phyloP scores from a whole-genome alignment of 331 rosid genomes.

The Acacia concinna region DNA sequence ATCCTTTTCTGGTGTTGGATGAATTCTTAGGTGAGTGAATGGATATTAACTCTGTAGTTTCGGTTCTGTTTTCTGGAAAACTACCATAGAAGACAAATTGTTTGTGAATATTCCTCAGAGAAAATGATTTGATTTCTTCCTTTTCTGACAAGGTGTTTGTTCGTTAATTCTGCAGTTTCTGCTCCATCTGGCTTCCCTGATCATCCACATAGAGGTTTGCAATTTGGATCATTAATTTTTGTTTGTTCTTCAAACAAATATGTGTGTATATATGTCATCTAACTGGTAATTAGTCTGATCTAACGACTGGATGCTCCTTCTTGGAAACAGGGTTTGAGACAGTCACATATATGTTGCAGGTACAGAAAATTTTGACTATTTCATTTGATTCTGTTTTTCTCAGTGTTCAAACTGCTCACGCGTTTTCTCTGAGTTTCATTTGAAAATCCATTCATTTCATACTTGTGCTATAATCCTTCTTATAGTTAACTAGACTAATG shows the following conservation, averaged over 20 bases:
- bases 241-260: background rate
- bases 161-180: slow-evolving; percentile 53
- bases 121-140: background rate
- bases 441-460: background rate
- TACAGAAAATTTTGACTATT: slow-evolving; percentile 18
- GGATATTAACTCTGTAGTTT: slow-evolving; percentile 6
- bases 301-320: slow-evolving; percentile 10
- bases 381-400: background rate
- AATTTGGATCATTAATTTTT: background rate
- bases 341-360: slow-evolving; percentile 98
- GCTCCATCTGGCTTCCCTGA: slow-evolving; percentile 96
- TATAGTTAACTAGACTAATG: background rate
- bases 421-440: background rate
- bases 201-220: slow-evolving; percentile 92
- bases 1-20: slow-evolving; percentile 88
- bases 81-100: background rate
- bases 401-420: background rate
- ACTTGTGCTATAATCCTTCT: slow-evolving; percentile 8
- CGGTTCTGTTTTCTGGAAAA: background rate
- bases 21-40: slow-evolving; percentile 79
- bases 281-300: slow-evolving; percentile 20
- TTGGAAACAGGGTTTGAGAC: slow-evolving; percentile 80
- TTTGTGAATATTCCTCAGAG: background rate
- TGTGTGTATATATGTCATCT: background rate
- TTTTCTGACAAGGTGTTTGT: slow-evolving; percentile 10